These are phyloP conservation scores for Cordyceps cicadae DNA, from an alignment of 2,329 filamentous ascomycete species.

Conservation along the genomic window DNA sequence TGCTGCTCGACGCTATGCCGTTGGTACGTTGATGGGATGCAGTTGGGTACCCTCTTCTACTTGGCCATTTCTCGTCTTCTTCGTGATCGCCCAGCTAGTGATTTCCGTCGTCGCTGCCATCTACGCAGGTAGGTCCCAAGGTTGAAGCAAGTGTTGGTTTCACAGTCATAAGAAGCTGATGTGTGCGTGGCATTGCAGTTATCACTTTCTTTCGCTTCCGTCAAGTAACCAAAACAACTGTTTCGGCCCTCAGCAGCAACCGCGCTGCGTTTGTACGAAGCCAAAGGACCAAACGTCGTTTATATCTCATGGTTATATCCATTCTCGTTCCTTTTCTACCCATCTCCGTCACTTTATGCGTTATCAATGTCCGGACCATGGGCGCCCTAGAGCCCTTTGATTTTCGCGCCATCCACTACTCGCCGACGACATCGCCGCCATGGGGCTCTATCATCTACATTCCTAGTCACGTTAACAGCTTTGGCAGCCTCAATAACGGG, in stretches of 20 bases:
- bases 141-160: neutral
- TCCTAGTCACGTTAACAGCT: constrained; percentile 32
- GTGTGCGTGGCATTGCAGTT: constrained; percentile 21
- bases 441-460: constrained; percentile 42
- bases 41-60: constrained; percentile 33
- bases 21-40: constrained; percentile 45
- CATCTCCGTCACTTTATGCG: constrained; percentile 33
- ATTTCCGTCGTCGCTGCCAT: constrained; percentile 35
- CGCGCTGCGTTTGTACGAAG: constrained; percentile 33
- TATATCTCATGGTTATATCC: constrained; percentile 47
- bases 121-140: constrained; percentile 36
- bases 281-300: constrained; percentile 40
- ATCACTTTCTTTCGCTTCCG: constrained; percentile 41
- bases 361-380: constrained; percentile 31
- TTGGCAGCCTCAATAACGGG: constrained; percentile 34
- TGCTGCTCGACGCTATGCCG: constrained; percentile 38
- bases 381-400: constrained; percentile 27
- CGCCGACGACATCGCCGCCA: constrained; percentile 25
- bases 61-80: constrained; percentile 43
- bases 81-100: constrained; percentile 36
- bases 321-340: constrained; percentile 46
- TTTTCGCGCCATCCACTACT: constrained; percentile 35
- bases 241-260: constrained; percentile 32
- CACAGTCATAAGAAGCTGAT: too few species aligned
- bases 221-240: constrained; percentile 34